Conservation (phyloP, 1,284 basidiomycete genomes). For the Moniliophthora roreri region DNA sequence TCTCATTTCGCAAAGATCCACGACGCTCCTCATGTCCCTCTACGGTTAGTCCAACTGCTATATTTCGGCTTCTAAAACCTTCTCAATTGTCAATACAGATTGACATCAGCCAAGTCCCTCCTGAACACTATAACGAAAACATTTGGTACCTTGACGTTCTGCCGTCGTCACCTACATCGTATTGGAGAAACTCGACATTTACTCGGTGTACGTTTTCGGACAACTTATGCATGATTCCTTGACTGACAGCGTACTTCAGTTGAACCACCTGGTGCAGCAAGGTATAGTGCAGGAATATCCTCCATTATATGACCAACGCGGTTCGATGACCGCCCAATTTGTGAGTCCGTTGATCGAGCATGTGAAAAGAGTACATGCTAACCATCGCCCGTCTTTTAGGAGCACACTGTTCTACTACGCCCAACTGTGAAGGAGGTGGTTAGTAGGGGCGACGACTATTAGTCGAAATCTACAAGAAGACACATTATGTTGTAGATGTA, state of each 20-base stretch:
- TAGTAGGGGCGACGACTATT: conserved; percentile 93
- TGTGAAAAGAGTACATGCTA: neutral
- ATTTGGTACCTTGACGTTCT: conserved; percentile 96
- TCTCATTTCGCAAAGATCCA: conserved; percentile 87
- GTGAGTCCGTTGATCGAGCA: conserved; percentile 43
- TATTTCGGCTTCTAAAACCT: neutral
- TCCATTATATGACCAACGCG: conserved; percentile 80
- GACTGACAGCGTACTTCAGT: conserved; percentile 41
- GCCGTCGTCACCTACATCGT: conserved; percentile 91
- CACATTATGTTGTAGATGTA: conserved; percentile 4
- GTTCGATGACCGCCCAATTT: conserved; percentile 93
- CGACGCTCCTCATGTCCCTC: conserved; percentile 69
- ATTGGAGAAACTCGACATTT: conserved; percentile 93
- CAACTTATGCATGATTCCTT: conserved; percentile 3
- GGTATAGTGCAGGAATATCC: conserved; percentile 93
- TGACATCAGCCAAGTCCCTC: conserved; percentile 84
- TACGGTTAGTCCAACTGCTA: conserved; percentile 52
- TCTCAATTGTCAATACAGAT: conserved; percentile 38
- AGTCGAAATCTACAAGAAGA: conserved; percentile 9
- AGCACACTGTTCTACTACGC: conserved; percentile 90
- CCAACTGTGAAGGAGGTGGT: conserved; percentile 96
- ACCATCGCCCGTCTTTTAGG: conserved; percentile 40
- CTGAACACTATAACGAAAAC: conserved; percentile 89
- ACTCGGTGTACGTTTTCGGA: conserved; percentile 66
- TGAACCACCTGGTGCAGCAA: conserved; percentile 90